phyloP scores from a whole-genome alignment of 768 basidiomycete species.

The Hydnomerulius pinastri region DNA sequence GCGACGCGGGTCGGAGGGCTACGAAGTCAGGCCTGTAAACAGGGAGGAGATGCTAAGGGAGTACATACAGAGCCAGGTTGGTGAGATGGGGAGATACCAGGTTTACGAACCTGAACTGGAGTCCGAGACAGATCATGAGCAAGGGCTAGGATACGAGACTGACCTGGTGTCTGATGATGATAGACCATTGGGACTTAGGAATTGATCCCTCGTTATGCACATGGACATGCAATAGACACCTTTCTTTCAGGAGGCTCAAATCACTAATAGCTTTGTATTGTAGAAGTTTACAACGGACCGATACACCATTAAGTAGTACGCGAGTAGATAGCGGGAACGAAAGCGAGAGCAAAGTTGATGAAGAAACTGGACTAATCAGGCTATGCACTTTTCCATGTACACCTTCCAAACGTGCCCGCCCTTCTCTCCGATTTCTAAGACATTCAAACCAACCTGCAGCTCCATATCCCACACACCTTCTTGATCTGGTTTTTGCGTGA shows the following conservation, averaged over 20 bases:
- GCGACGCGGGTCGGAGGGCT: conserved; percentile 80
- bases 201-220: conserved; percentile 7
- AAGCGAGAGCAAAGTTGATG: conserved; percentile 6
- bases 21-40: conserved; percentile 63
- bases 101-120: conserved; percentile 65
- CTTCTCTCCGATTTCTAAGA: conserved; percentile 73
- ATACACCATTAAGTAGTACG: conserved; percentile 36
- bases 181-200: conserved; percentile 16
- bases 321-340: conserved; percentile 23
- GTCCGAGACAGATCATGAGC: conserved; percentile 42
- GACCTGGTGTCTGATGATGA: conserved; percentile 20
- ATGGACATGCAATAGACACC: conserved; percentile 9
- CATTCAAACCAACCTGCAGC: conserved; percentile 57
- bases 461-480: conserved; percentile 64
- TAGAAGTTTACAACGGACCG: conserved; percentile 26
- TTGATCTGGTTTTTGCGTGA: conserved; percentile 47
- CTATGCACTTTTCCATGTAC: conserved; percentile 50
- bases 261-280: conserved; percentile 19
- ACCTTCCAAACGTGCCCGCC: conserved; percentile 73
- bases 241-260: background rate
- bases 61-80: conserved; percentile 55
- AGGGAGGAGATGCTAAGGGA: conserved; percentile 65
- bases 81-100: conserved; percentile 62
- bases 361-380: conserved; percentile 19
- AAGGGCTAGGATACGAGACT: conserved; percentile 3